Evolutionary conservation across 441 rosid genomes (phyloP).

Genomic region (Sinapis alba): DNA sequence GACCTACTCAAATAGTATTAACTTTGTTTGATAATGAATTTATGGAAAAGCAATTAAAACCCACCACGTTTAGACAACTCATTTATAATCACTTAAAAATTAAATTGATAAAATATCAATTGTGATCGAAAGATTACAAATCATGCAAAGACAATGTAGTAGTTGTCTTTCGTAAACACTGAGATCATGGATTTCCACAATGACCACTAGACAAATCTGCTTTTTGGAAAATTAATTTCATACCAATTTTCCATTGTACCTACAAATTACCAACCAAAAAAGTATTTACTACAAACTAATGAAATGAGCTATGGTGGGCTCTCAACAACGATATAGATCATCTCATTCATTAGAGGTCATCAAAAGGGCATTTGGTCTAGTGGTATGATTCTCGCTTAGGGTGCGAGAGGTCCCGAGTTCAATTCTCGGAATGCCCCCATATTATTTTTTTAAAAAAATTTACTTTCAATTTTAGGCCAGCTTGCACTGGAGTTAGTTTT

Average conservation of each 20-base stretch:
- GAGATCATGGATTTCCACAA: neutral
- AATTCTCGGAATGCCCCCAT: conserved; percentile 74
- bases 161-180: neutral
- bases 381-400: conserved; percentile 90
- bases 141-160: neutral
- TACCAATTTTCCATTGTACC: neutral
- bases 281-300: too few species aligned
- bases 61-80: neutral
- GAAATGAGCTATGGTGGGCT: too few species aligned
- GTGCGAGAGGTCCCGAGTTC: conserved; percentile 88
- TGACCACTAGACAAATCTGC: neutral
- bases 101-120: neutral
- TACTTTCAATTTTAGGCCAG: neutral
- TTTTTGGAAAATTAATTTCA: neutral
- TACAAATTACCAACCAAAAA: conserved; percentile 7
- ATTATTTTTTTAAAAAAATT: neutral
- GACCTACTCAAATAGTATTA: neutral
- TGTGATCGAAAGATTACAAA: neutral
- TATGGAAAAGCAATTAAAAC: neutral
- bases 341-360: too few species aligned
- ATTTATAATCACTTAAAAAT: neutral
- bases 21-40: neutral
- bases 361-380: conserved; percentile 75
- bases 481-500: too few species aligned
- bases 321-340: too few species aligned